Evolutionary conservation across 2,329 filamentous ascomycete genomes (phyloP).

Genomic region (Monosporascus sp.): DNA sequence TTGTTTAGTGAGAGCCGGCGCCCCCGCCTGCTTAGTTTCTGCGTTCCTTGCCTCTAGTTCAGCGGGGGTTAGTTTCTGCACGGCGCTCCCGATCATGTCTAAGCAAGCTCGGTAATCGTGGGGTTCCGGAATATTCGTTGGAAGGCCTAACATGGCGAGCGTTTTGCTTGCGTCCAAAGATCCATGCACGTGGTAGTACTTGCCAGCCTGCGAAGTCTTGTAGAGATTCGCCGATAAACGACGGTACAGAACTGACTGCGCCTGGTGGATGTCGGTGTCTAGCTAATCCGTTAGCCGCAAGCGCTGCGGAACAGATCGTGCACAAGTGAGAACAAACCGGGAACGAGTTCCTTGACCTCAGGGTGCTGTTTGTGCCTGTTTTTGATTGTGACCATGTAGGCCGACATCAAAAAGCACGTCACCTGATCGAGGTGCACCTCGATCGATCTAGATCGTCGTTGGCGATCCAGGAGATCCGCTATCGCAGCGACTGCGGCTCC

Average conservation of each 20-base stretch:
- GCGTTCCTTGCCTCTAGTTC: slow-evolving; percentile 57
- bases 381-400: slow-evolving; percentile 51
- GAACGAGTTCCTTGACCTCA: slow-evolving; percentile 38
- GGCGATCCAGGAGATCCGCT: slow-evolving; percentile 44
- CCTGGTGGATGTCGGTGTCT: slow-evolving; percentile 68
- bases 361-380: slow-evolving; percentile 44
- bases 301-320: slow-evolving; percentile 27
- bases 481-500: slow-evolving; percentile 55
- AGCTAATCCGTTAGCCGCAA: slow-evolving; percentile 2
- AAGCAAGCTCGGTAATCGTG: slow-evolving; percentile 56
- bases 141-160: slow-evolving; percentile 64
- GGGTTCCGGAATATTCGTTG: slow-evolving; percentile 55
- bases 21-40: slow-evolving; percentile 52
- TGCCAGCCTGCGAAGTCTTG: slow-evolving; percentile 57
- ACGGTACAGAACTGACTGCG: slow-evolving; percentile 66
- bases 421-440: slow-evolving; percentile 48
- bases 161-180: slow-evolving; percentile 67
- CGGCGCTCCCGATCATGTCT: slow-evolving; percentile 52
- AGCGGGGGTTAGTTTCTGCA: slow-evolving; percentile 46
- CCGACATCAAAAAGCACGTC: slow-evolving; percentile 52
- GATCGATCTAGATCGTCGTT: slow-evolving; percentile 32
- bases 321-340: slow-evolving; percentile 22
- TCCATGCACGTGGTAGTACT: slow-evolving; percentile 72
- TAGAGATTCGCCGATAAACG: slow-evolving; percentile 70
- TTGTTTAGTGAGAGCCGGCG: slow-evolving; percentile 52